Evolutionary conservation across 192 early-diverging fungal genomes (phyloP), one percentile per base, ranked within the genome.

Genomic region (Coemansia brasiliensis): DNA sequence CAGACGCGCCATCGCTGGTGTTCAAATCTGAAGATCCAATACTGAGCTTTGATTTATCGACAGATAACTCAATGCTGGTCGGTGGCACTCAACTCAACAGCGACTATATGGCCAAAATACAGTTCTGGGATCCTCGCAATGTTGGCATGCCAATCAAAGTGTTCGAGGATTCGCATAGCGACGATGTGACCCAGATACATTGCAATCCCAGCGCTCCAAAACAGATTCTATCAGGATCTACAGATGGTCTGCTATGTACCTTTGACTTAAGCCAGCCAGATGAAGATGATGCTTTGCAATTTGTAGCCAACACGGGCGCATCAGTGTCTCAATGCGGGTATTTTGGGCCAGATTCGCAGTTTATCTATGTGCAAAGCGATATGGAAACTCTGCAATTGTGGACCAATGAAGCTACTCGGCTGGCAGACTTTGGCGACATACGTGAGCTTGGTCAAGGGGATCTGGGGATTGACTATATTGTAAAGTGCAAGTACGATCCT

Each of bases 261-360:
- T 90, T 86, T 81, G 84, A 88, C 75, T 48, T 84, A 38, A 67
- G 71, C 9, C 82, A 84, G 29, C 83, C 88, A 29, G 84, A 93
- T 18, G 94, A 98, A 69, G 95, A 97, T 37, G 95, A 98, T 37
- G 91, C 86, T 1, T 61, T 98, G 4, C 59, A 91, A 44, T 85
- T 86, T 27, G 90, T 92, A 2, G 84, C 94, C 15, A 96, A 95
- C 51, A 88, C 88, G 3, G 82, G 82, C 13, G 85, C 92, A 13
- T 91, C 91, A 5, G 83, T 98, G n/a, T 83, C 84, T 65, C 87
- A 83, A 55, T 69, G 88, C 54, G 95, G 95, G 3, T 98, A 89
- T 74, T 97, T 97, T 76, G 96, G 96, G 12, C 92, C 94, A 1
- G 65, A 67, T 8, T 80, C 82, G n/a, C 93, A 97, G 76, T 96